A percentile compares a stretch with the other conserved stretches of the same genome.
These are phyloP conservation scores for Penicillium cinerascens DNA, from an alignment of 495 filamentous ascomycete species.

Conservation along the genomic window DNA sequence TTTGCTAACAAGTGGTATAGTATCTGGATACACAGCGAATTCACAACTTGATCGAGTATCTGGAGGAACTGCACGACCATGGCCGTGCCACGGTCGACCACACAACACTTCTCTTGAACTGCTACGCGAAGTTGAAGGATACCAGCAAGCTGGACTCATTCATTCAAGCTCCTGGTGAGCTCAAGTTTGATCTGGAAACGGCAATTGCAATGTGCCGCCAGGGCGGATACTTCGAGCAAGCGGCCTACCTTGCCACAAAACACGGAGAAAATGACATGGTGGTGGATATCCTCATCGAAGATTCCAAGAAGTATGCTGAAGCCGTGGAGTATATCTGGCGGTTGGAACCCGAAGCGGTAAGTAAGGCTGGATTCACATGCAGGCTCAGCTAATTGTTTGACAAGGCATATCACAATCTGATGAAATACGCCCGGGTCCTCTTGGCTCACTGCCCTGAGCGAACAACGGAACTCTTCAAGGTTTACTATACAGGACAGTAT, in stretches of 20 bases:
- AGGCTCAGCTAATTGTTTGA: conserved; percentile 1
- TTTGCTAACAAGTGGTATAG: conserved; percentile 38
- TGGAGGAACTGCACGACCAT: conserved; percentile 94
- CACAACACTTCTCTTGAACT: conserved; percentile 90
- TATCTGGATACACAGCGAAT: conserved; percentile 95
- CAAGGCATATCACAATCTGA: conserved; percentile 81
- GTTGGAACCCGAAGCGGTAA: conserved; percentile 74
- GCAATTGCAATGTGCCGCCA: conserved; percentile 97
- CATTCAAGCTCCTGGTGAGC: conserved; percentile 90
- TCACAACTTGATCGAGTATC: conserved; percentile 94
- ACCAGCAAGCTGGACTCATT: conserved; percentile 93
- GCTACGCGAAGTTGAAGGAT: conserved; percentile 96
- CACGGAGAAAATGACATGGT: conserved; percentile 93
- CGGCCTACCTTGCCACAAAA: conserved; percentile 90
- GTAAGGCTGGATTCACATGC: conserved; percentile 17
- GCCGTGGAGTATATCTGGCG: conserved; percentile 89
- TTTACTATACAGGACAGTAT: conserved; percentile 88
- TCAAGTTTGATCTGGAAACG: conserved; percentile 96
- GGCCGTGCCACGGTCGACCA: conserved; percentile 93
- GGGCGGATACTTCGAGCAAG: conserved; percentile 96
- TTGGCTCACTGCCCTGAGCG: conserved; percentile 76
- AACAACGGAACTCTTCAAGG: conserved; percentile 82
- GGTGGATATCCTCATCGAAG: conserved; percentile 91
- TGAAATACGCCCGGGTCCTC: conserved; percentile 91
- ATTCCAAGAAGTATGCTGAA: conserved; percentile 82